A percentile compares a stretch with the other conserved stretches of the same genome.
Evolutionary conservation across 176 grass and related monocot species (phyloP).

Genomic region (Carex myosuroides): DNA sequence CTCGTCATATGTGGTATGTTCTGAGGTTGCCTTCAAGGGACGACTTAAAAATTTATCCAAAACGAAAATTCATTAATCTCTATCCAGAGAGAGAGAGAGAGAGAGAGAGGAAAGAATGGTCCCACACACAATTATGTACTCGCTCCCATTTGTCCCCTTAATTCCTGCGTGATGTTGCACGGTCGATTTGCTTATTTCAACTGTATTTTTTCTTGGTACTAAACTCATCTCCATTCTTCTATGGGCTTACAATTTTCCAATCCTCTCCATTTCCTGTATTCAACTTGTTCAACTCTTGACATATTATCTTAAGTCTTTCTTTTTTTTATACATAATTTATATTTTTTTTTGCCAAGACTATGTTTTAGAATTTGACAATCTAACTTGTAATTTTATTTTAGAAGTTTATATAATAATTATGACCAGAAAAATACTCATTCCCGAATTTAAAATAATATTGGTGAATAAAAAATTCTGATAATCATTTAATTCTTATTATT

Average conservation of each 20-base stretch:
- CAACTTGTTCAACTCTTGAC: neutral
- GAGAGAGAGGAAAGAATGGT: neutral
- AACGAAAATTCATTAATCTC: neutral
- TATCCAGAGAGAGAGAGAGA: neutral
- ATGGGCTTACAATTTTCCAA: neutral
- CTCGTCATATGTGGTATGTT: no score
- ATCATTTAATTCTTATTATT: neutral
- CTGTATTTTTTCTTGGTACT: neutral
- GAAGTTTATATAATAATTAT: neutral
- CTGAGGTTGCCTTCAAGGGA: no score
- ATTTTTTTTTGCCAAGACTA: neutral
- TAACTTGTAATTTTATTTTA: neutral
- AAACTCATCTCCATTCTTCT: neutral
- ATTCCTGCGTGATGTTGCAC: conserved; percentile 5
- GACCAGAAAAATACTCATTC: neutral
- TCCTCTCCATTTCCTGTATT: neutral
- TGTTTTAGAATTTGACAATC: neutral
- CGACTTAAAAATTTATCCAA: neutral
- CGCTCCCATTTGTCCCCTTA: neutral
- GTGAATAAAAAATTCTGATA: neutral
- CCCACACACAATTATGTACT: neutral
- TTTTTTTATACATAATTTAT: neutral
- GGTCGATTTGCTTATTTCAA: conserved; percentile 10
- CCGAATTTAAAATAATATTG: neutral
- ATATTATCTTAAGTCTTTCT: neutral